Evolutionary conservation across 371 early-diverging fungal species (phyloP).

Genomic region (Mucor circinelloides): DNA sequence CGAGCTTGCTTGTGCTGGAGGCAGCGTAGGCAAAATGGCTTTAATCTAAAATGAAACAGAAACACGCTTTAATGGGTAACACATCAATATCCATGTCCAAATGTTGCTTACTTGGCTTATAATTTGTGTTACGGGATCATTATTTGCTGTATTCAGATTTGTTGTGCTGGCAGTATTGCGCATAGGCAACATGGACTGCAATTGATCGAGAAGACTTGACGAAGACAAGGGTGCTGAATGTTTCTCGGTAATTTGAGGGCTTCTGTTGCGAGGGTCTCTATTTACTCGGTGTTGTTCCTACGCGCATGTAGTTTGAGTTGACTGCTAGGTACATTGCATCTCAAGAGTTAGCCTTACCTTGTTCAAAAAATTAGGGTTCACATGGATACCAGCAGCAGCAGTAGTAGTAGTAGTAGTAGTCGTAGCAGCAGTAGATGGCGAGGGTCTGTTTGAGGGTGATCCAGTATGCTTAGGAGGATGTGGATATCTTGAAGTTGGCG

Average conservation of each 20-base stretch:
- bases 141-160: neutral
- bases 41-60: conserved; percentile 31
- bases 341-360: conserved; percentile 36
- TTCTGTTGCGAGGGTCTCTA: conserved; percentile 32
- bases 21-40: conserved; percentile 45
- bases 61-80: neutral
- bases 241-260: conserved; percentile 11
- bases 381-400: conserved; percentile 47
- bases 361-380: conserved; percentile 64
- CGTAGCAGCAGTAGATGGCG: conserved; percentile 10
- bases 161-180: neutral
- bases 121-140: conserved; percentile 32
- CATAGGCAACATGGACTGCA: conserved; percentile 30
- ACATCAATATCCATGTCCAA: neutral
- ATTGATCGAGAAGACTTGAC: conserved; percentile 22
- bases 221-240: conserved; percentile 7
- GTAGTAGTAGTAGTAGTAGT: conserved; percentile 10
- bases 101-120: conserved; percentile 34
- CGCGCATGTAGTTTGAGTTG: neutral
- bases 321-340: neutral
- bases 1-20: conserved; percentile 35
- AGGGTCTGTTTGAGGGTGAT: neutral
- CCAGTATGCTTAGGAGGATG: conserved; percentile 6
- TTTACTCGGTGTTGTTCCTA: conserved; percentile 6
- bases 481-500: conserved; percentile 22